phyloP scores from a whole-genome alignment of 345 rosid genomes.

The Eucalyptus coolabah region DNA sequence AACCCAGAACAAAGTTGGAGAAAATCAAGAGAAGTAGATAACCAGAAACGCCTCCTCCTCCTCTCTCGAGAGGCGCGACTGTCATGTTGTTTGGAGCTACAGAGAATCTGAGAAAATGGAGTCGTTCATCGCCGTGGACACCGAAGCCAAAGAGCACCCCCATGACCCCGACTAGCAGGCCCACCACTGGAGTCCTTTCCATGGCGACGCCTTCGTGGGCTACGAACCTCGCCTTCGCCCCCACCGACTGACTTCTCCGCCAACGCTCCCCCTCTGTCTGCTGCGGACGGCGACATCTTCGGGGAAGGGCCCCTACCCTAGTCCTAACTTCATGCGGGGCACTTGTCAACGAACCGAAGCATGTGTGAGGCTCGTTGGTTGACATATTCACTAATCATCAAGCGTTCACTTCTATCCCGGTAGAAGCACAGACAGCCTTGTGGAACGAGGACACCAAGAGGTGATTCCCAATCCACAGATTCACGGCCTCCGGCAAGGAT shows the following conservation, averaged over 20 bases:
- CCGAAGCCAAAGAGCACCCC: background rate
- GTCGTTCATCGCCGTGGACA: background rate
- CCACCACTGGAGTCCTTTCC: background rate
- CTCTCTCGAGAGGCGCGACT: background rate
- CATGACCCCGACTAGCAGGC: background rate
- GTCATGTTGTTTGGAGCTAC: fast-evolving
- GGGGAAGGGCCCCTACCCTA: no score
- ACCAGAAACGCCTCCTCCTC: background rate
- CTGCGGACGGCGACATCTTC: background rate
- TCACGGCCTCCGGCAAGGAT: no score
- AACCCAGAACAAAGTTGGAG: background rate
- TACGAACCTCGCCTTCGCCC: background rate
- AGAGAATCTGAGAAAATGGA: background rate
- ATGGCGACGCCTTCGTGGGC: background rate
- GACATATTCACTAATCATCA: no score
- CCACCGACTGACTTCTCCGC: background rate
- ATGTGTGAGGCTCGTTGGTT: background rate
- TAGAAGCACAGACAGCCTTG: no score
- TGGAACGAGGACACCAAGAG: no score
- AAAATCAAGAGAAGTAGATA: no score
- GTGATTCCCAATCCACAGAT: no score
- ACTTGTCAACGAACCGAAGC: background rate
- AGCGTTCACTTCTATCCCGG: no score
- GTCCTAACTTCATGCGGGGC: no score
- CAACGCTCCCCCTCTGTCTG: background rate